Percentiles rank a stretch among this genome's conserved stretches.
Evolutionary conservation across 2,329 filamentous ascomycete species (phyloP).

Genomic region (Beauveria scarabaeidicola): DNA sequence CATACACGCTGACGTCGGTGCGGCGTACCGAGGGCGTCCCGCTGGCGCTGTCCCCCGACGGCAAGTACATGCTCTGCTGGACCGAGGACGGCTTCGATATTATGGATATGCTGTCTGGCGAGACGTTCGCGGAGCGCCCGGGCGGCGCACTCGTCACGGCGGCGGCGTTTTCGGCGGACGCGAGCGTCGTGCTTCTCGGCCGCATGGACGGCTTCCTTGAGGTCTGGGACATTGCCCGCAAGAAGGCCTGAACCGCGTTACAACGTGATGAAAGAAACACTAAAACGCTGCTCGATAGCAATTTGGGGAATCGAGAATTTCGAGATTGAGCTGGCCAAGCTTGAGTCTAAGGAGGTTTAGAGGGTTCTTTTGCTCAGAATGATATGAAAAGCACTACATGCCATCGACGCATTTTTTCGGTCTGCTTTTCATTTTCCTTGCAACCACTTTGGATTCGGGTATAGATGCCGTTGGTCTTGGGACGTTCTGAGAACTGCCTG

Average conservation of each 20-base stretch:
- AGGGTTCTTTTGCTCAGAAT: background rate
- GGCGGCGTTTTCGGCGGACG: slow-evolving; percentile 27
- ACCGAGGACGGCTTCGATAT: slow-evolving; percentile 35
- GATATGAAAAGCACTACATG: background rate
- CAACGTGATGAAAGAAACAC: background rate
- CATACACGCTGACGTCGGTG: slow-evolving; percentile 27
- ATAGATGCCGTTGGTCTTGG: background rate
- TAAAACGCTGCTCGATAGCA: too few species aligned
- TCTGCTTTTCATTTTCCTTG: background rate
- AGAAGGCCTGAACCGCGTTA: background rate
- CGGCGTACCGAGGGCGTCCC: slow-evolving; percentile 32
- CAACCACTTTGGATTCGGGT: too few species aligned
- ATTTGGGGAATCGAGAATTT: too few species aligned
- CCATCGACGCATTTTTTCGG: background rate
- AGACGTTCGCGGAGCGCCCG: slow-evolving; percentile 21
- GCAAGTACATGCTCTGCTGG: slow-evolving; percentile 28
- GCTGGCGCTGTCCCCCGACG: slow-evolving; percentile 30
- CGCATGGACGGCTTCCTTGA: slow-evolving; percentile 27
- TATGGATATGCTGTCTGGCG: slow-evolving; percentile 28
- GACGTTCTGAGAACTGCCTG: background rate
- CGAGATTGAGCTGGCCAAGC: too few species aligned
- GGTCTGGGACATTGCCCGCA: slow-evolving; percentile 22
- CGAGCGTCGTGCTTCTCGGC: slow-evolving; percentile 24
- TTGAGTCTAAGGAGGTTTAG: background rate
- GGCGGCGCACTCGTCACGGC: slow-evolving; percentile 24